A percentile compares a stretch with the other conserved stretches of the same genome.
Evolutionary conservation across 176 grass and related monocot genomes (phyloP).

Genomic region (Oryza meyeriana): DNA sequence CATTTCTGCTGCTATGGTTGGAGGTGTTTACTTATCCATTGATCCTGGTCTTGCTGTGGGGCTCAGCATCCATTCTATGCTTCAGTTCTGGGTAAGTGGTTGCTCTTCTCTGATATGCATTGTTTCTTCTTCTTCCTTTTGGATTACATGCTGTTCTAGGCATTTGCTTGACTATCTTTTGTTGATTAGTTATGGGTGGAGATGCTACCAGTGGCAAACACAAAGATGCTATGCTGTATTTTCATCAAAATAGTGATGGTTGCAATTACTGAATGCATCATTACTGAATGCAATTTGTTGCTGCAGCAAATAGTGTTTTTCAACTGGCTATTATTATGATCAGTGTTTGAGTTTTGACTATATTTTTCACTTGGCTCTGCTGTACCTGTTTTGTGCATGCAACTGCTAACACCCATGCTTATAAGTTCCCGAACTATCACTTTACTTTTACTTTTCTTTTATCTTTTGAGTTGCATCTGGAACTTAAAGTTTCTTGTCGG

Average conservation of each 20-base stretch:
- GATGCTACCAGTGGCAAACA: background rate
- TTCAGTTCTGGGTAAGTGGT: constrained; percentile 54
- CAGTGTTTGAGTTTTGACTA: too few relatives aligned
- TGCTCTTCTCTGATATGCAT: background rate
- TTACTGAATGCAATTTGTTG: background rate
- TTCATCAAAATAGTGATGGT: background rate
- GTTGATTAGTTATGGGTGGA: background rate
- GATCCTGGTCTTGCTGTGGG: constrained; percentile 55
- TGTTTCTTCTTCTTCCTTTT: background rate
- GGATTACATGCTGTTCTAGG: background rate
- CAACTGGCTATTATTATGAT: too few relatives aligned
- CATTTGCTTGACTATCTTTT: background rate
- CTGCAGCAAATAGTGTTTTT: too few relatives aligned
- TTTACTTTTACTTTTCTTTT: background rate
- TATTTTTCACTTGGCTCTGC: background rate
- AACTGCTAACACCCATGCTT: background rate
- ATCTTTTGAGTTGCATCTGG: background rate
- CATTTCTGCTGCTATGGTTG: constrained; percentile 56
- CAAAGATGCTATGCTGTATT: background rate
- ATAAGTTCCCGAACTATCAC: background rate
- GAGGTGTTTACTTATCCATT: constrained; percentile 36
- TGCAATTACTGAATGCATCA: background rate
- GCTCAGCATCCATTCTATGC: constrained; percentile 40
- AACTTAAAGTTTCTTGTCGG: background rate
- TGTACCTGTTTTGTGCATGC: background rate